Conservation (phyloP, 805 yeast species). For the Candida qinlingensis region DNA sequence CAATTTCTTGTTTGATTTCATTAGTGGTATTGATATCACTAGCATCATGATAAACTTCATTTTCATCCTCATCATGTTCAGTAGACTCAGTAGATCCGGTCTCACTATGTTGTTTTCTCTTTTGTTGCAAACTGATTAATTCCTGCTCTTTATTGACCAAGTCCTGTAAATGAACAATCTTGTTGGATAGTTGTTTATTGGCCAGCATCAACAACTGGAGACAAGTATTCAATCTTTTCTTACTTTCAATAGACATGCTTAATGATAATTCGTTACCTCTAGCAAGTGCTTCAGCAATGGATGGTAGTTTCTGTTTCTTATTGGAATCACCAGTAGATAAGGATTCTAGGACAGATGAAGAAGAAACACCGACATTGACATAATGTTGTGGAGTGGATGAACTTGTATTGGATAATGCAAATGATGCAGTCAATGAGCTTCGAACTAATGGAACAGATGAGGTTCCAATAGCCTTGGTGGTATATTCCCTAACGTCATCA, state of each 20-base stretch:
- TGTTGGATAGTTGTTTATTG: slow-evolving; percentile 64
- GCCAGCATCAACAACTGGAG: slow-evolving; percentile 77
- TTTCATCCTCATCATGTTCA: slow-evolving; percentile 13
- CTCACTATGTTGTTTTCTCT: neutral
- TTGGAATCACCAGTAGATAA: slow-evolving; percentile 1
- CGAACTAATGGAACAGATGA: slow-evolving; percentile 4
- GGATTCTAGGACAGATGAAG: slow-evolving; percentile 10
- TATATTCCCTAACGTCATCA: slow-evolving; percentile 18
- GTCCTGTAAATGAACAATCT: slow-evolving; percentile 60
- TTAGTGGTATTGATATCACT: slow-evolving; percentile 18
- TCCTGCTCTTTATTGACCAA: slow-evolving; percentile 43
- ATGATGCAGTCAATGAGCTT: slow-evolving; percentile 2
- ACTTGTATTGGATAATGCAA: neutral
- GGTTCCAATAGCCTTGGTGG: slow-evolving; percentile 6
- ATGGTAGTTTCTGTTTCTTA: slow-evolving; percentile 28
- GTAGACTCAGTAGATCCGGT: neutral
- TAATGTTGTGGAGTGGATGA: neutral
- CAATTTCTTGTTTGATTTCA: slow-evolving; percentile 72
- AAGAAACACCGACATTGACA: slow-evolving; percentile 1
- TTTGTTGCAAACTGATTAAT: slow-evolving; percentile 4
- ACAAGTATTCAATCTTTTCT: slow-evolving; percentile 71
- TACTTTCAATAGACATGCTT: slow-evolving; percentile 59
- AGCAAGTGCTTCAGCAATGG: slow-evolving; percentile 32
- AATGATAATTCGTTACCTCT: slow-evolving; percentile 30
- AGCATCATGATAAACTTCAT: slow-evolving; percentile 31